Evolutionary conservation across 1,139 yeast species (phyloP), one percentile per base, ranked within the genome.

Genomic region (Magnusiomyces sp.): DNA sequence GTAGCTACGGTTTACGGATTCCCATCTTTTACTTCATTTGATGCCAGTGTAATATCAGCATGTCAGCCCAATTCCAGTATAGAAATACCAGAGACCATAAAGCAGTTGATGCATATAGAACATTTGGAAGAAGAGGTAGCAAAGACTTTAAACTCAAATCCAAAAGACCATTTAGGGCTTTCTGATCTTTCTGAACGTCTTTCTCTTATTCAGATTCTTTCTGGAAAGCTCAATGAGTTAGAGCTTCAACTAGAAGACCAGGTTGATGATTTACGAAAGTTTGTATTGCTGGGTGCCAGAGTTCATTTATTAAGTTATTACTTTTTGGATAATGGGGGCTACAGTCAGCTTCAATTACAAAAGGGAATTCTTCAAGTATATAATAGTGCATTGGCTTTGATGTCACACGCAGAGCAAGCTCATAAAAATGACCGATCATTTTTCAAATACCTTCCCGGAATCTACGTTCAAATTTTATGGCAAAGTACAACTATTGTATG

Each of bases 1-100:
- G 83, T 90, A 52, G 95, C 96, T 1, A 81, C 95, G 1, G 84
- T 95, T 9, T 89, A 89, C 67, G 98, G 98, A 17, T 89, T 85
- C 62, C 97, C 97, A 0, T 88, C 95, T 0, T 88, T 89, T 65
- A 89, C 86, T 1, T 87, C 82, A 54, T 87, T 89, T 62, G 95
- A 87, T 62, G 76, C 86, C 16, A 77, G 90, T 0, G 77, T 83
- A 2, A 72, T 83, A 63, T 74, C 76, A 19, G 73, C 77, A 33
- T 73, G 74, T 51, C 66, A 74, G 55, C 73, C 74, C 54, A 71
- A 58, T 46, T 65, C 64, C 2, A 65, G 63, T 10, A 62, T 70
- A 34, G 70, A 69, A n/a, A 69, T 88, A 17, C 89, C 95, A 0
- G 66, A 69, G 34, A 70, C 80, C 7, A 73, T 90, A 43, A 74